phyloP scores from a whole-genome alignment of 345 rosid species.

The Mangifera indica region DNA sequence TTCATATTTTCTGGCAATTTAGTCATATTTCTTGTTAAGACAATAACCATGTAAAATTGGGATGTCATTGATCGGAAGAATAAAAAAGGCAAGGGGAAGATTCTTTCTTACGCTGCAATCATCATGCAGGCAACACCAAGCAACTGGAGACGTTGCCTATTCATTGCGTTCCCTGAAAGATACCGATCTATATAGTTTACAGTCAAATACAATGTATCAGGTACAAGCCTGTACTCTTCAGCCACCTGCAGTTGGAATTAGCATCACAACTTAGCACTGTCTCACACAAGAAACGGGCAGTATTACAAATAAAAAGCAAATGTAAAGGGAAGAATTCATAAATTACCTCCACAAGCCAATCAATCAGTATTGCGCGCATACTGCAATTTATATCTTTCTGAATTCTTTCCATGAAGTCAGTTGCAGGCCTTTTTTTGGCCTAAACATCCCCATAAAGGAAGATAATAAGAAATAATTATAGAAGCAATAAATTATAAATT shows the following conservation, averaged over 20 bases:
- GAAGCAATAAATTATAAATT: not conserved
- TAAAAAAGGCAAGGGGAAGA: not conserved
- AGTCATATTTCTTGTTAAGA: constrained; percentile 18
- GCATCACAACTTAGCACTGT: not conserved
- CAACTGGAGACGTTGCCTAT: constrained; percentile 76
- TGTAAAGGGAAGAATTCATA: not conserved
- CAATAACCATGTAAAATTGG: not conserved
- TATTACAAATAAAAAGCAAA: not conserved
- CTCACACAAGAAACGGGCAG: not conserved
- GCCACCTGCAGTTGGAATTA: constrained; percentile 59
- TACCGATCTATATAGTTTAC: constrained; percentile 91
- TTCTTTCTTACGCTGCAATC: constrained; percentile 78
- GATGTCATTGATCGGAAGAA: not conserved
- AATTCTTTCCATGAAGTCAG: constrained; percentile 71
- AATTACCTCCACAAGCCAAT: constrained; percentile 96
- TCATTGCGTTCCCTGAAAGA: constrained; percentile 79
- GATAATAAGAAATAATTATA: not conserved
- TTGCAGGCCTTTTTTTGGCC: constrained; percentile 77
- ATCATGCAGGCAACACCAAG: constrained; percentile 95
- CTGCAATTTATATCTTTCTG: constrained; percentile 78
- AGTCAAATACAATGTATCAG: constrained; percentile 80
- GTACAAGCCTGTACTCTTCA: constrained; percentile 93
- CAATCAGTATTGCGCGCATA: constrained; percentile 85
- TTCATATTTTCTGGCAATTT: constrained; percentile 71
- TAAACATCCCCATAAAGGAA: constrained; percentile 18